Evolutionary conservation across 2,329 filamentous ascomycete species (phyloP).

Genomic region (Claviceps monticola): DNA sequence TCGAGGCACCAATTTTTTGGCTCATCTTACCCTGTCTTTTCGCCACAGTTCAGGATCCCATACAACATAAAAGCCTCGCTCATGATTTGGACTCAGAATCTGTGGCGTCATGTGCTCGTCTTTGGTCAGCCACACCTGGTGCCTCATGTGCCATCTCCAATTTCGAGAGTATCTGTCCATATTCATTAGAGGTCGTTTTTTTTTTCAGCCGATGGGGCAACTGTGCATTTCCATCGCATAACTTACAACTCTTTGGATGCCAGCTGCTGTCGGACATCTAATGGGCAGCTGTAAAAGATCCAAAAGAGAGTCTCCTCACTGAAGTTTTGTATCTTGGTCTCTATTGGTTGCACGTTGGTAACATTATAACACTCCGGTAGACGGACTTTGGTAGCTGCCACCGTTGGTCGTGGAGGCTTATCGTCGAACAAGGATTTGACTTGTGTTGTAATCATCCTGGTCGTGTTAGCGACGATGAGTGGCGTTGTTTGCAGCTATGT

Average conservation of each 20-base stretch:
- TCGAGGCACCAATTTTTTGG: conserved; percentile 16
- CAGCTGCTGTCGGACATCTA: conserved; percentile 48
- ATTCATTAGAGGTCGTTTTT: conserved; percentile 1
- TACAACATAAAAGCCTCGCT: conserved; percentile 53
- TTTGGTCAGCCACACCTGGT: conserved; percentile 53
- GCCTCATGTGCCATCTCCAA: conserved; percentile 57
- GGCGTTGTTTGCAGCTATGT: background rate
- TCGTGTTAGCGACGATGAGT: conserved; percentile 8
- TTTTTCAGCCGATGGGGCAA: background rate
- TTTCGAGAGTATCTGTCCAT: conserved; percentile 43
- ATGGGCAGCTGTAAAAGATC: conserved; percentile 55
- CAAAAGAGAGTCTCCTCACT: conserved; percentile 57
- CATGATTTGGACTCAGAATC: conserved; percentile 41
- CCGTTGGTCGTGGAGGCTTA: conserved; percentile 40
- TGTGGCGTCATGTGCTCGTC: conserved; percentile 52
- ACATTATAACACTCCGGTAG: conserved; percentile 55
- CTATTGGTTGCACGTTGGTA: conserved; percentile 50
- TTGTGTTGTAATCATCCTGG: conserved; percentile 42
- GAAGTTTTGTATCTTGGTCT: conserved; percentile 51
- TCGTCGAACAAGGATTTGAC: conserved; percentile 49
- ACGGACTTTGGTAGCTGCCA: conserved; percentile 35
- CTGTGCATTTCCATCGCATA: background rate
- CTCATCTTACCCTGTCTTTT: conserved; percentile 49
- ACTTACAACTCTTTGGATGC: conserved; percentile 49
- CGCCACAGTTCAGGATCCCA: conserved; percentile 51